Conservation (phyloP, 2,329 filamentous ascomycete genomes). For the Chrysoporthe cubensis region DNA sequence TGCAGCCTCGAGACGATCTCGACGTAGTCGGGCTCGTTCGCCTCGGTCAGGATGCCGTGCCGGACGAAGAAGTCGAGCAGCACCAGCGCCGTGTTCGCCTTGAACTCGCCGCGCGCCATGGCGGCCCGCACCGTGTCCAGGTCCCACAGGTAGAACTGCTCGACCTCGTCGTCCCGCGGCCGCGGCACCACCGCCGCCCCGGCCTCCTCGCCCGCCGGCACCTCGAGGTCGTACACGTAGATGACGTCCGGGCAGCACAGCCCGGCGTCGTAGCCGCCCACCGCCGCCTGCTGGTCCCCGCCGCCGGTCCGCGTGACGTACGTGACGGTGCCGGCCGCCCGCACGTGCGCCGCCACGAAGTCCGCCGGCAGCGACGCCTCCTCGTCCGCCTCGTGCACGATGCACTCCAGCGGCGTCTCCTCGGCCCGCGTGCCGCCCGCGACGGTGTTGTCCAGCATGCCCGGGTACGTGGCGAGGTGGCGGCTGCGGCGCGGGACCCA, state of each 20-base stretch:
- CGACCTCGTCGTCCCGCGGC: slow-evolving; percentile 78
- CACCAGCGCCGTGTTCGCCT: slow-evolving; percentile 79
- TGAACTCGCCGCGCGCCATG: slow-evolving; percentile 73
- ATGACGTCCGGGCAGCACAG: slow-evolving; percentile 68
- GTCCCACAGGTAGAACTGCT: slow-evolving; percentile 71
- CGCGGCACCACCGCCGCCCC: slow-evolving; percentile 60
- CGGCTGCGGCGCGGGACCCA: slow-evolving; percentile 70
- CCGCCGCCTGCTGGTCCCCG: slow-evolving; percentile 50
- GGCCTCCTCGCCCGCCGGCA: slow-evolving; percentile 43
- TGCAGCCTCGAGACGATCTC: slow-evolving; percentile 61
- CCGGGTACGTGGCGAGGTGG: slow-evolving; percentile 70
- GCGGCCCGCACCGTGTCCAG: slow-evolving; percentile 62
- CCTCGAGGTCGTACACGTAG: slow-evolving; percentile 72
- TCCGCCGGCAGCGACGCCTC: slow-evolving; percentile 69
- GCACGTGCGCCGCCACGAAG: slow-evolving; percentile 56
- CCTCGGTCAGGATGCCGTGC: slow-evolving; percentile 73
- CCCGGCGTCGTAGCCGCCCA: slow-evolving; percentile 63
- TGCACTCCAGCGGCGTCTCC: slow-evolving; percentile 65
- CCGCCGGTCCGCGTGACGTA: slow-evolving; percentile 71
- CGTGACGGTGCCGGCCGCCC: slow-evolving; percentile 63
- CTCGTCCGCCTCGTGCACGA: slow-evolving; percentile 70
- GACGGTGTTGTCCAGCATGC: slow-evolving; percentile 75
- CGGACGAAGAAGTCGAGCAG: slow-evolving; percentile 82
- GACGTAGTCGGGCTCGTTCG: slow-evolving; percentile 73
- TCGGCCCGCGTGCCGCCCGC: slow-evolving; percentile 70